phyloP scores from a whole-genome alignment of 164 flowering plant species.

The Kalanchoe fedtschenkoi region DNA sequence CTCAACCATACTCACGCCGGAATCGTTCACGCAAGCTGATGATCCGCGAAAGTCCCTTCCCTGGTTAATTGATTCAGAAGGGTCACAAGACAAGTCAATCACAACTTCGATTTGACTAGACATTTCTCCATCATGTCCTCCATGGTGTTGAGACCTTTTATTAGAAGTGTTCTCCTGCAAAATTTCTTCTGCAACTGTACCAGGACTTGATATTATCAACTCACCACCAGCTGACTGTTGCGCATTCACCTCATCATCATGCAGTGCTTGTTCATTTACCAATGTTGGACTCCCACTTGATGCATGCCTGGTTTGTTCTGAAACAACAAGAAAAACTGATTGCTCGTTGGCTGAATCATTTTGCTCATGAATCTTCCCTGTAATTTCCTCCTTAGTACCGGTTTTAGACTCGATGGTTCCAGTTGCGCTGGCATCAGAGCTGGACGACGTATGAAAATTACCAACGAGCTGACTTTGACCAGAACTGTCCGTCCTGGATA shows the following conservation, averaged over 20 bases:
- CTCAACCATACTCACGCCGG: conserved; percentile 7
- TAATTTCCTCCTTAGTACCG: background rate
- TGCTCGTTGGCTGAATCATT: background rate
- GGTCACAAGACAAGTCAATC: background rate
- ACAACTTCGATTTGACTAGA: background rate
- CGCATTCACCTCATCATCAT: background rate
- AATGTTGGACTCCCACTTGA: background rate
- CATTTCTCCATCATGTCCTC: background rate
- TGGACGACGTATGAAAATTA: conserved; percentile 24
- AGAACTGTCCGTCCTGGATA: conserved; percentile 32
- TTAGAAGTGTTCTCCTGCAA: background rate
- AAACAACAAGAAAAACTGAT: background rate
- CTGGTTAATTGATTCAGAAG: background rate
- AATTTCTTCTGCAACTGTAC: background rate
- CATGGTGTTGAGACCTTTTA: background rate
- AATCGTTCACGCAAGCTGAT: conserved; percentile 1
- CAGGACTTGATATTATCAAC: background rate
- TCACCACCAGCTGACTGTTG: background rate
- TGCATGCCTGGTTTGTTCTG: background rate
- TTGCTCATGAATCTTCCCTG: background rate
- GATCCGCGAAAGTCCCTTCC: conserved; percentile 9
- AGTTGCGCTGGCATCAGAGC: conserved; percentile 10
- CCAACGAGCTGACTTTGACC: conserved; percentile 18
- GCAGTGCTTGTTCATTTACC: conserved; percentile 3
- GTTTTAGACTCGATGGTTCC: conserved; percentile 17